Conservation (phyloP, 352 stramenopile genomes). For the Heterotrichella gracilis region DNA sequence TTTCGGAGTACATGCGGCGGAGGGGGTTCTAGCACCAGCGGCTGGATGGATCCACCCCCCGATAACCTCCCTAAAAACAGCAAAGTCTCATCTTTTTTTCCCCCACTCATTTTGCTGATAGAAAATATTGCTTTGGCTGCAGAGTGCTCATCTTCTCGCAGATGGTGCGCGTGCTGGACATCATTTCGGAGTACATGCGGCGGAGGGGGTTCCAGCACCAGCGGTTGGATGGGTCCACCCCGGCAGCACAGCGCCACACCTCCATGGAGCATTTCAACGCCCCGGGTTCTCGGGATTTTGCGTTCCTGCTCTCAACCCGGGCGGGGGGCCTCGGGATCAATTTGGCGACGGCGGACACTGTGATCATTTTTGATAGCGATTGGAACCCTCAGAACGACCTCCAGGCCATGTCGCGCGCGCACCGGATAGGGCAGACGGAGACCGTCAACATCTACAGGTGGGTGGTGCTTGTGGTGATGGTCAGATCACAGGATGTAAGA, state of each 20-base stretch:
- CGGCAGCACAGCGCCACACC: conserved; percentile 74
- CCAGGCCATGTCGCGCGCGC: conserved; percentile 76
- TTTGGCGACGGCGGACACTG: conserved; percentile 42
- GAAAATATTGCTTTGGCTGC: too few species aligned
- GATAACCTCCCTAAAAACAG: too few species aligned
- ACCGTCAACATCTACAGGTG: conserved; percentile 97
- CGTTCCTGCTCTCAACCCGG: conserved; percentile 73
- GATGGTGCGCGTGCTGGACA: conserved; percentile 91
- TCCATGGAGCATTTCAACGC: conserved; percentile 91
- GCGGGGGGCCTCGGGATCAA: conserved; percentile 85
- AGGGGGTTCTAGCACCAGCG: conserved; percentile 63
- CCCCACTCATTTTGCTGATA: too few species aligned
- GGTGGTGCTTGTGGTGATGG: too few species aligned
- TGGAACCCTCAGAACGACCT: conserved; percentile 96
- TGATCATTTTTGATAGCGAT: conserved; percentile 57
- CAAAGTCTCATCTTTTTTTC: too few species aligned
- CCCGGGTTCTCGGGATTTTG: conserved; percentile 56
- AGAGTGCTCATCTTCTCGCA: conserved; percentile 94
- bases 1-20: conserved; percentile 78
- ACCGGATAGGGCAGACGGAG: conserved; percentile 96
- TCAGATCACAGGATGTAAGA: too few species aligned
- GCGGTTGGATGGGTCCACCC: conserved; percentile 69
- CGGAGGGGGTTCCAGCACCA: conserved; percentile 50
- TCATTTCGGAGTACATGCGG: conserved; percentile 41
- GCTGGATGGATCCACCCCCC: too few species aligned